phyloP scores from a whole-genome alignment of 805 yeast genomes.

The Saturnispora kantuleensis region DNA sequence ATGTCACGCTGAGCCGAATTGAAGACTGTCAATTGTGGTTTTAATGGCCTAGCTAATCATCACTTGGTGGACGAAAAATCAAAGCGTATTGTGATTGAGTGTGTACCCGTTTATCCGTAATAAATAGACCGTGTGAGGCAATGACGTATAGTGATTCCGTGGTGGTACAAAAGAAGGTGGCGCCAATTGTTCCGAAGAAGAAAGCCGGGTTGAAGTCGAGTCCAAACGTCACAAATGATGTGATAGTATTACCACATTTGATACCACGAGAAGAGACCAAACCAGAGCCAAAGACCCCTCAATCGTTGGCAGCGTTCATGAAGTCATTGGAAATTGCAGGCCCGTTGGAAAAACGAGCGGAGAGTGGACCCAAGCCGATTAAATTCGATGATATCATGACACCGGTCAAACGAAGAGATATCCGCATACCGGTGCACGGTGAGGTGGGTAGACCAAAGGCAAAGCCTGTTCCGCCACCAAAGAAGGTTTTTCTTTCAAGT shows the following conservation, averaged over 20 bases:
- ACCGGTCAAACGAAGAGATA: conserved; percentile 1
- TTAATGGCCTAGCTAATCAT: too few species aligned
- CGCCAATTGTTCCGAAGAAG: conserved; percentile 24
- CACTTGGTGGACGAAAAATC: too few species aligned
- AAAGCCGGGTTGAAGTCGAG: conserved; percentile 8
- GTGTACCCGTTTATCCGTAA: not conserved
- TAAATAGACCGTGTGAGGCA: not conserved
- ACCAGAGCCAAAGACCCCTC: not conserved
- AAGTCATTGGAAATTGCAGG: conserved; percentile 9
- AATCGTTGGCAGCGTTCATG: conserved; percentile 8
- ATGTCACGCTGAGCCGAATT: too few species aligned
- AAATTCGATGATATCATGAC: conserved; percentile 18
- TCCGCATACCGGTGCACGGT: not conserved
- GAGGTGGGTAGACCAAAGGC: not conserved
- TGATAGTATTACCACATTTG: not conserved
- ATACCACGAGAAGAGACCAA: not conserved
- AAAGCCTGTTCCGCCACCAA: conserved; percentile 1
- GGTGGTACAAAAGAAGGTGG: conserved; percentile 14
- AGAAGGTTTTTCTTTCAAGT: not conserved
- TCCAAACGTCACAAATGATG: not conserved
- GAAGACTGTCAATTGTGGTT: too few species aligned
- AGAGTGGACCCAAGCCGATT: conserved; percentile 18
- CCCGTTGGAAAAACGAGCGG: conserved; percentile 1
- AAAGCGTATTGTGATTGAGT: too few species aligned
- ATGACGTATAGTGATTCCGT: not conserved